These are phyloP conservation scores for Daedaleopsis sinensis DNA, from an alignment of 768 basidiomycete species.

Conservation along the genomic window DNA sequence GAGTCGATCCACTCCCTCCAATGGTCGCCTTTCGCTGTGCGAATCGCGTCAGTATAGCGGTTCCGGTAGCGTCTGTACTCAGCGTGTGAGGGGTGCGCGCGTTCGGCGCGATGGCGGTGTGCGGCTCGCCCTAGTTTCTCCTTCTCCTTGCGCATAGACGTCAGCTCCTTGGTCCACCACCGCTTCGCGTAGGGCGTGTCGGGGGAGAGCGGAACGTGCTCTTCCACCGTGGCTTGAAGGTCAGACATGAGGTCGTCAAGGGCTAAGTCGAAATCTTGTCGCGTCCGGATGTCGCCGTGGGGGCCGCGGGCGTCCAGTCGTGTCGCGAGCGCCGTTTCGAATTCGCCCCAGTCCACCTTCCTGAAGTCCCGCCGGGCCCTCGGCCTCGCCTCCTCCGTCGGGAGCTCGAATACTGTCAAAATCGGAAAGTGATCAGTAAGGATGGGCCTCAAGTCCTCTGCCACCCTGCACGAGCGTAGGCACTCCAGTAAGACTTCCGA, in stretches of 20 bases:
- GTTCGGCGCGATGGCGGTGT: conserved; percentile 2
- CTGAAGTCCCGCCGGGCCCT: conserved; percentile 29
- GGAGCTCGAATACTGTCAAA: conserved; percentile 29
- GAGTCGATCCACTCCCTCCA: conserved; percentile 29
- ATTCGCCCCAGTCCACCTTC: conserved; percentile 33
- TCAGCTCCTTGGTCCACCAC: conserved; percentile 39
- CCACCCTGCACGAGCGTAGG: conserved; percentile 33
- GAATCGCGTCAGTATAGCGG: conserved; percentile 14
- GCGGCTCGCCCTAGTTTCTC: conserved; percentile 19
- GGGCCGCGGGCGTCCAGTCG: neutral
- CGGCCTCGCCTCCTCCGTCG: neutral
- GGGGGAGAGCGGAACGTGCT: conserved; percentile 20
- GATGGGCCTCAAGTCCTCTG: conserved; percentile 15
- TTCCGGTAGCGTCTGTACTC: conserved; percentile 13
- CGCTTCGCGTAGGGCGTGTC: conserved; percentile 29
- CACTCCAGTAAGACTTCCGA: conserved; percentile 18
- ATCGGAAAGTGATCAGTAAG: conserved; percentile 47
- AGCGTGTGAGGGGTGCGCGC: conserved; percentile 15
- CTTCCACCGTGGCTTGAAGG: conserved; percentile 20
- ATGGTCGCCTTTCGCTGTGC: conserved; percentile 22
- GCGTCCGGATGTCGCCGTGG: neutral
- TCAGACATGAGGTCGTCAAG: conserved; percentile 11
- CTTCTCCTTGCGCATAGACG: conserved; percentile 8
- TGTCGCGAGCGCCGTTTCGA: conserved; percentile 23
- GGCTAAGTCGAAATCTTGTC: conserved; percentile 10